Base-by-base conservation (phyloP, 164 flowering plant species). In the Akebia trifoliata region DNA sequence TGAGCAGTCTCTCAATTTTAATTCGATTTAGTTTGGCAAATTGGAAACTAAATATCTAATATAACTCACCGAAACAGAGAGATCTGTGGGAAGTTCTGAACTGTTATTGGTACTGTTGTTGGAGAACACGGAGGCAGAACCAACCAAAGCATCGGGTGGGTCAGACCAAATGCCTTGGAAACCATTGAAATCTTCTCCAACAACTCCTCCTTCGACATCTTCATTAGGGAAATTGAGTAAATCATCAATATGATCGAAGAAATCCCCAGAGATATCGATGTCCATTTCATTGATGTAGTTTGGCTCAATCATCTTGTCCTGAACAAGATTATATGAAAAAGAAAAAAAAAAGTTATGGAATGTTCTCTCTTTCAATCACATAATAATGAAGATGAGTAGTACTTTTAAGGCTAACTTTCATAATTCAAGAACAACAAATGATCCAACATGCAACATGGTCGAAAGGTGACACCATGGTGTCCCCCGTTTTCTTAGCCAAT, bases 201-300 rank as follows among this genome's bases (percentile, higher is more conserved):
- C 31, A 25, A 15, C 35, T 6, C 45, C 67, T 7, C 61, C 67
- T 22, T 48, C 64, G 6, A 69, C 17, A 4, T 78, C 81, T 9
- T 81, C 95, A 15, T 55, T 62, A 0, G 98, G 89, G 68, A 89
- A 89, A 44, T 85, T 92, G 21, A 89, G 78, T 48, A 92, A 67
- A 71, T 92, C 96, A 54, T 92, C 98, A 22, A 91, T 81, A 52
- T 84, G 83, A 66, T 86, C 90, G 57, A 92, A 86, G 76, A 85
- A 85, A 70, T 79, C 84, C 35, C 82, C 86, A 60, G 90, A 81
- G 10, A 67, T 14, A 28, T 72, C 75, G 2, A 54, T 18, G 59
- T 84, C 89, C 29, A 79, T 64, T 53, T 83, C 92, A 47, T 83
- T 93, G 37, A 70, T 57, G 68, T 76, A 77, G 21, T 47, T 36